Percentiles rank a stretch among this genome's conserved stretches.
Conservation (phyloP, 805 yeast genomes). For the Ogataea henricii region DNA sequence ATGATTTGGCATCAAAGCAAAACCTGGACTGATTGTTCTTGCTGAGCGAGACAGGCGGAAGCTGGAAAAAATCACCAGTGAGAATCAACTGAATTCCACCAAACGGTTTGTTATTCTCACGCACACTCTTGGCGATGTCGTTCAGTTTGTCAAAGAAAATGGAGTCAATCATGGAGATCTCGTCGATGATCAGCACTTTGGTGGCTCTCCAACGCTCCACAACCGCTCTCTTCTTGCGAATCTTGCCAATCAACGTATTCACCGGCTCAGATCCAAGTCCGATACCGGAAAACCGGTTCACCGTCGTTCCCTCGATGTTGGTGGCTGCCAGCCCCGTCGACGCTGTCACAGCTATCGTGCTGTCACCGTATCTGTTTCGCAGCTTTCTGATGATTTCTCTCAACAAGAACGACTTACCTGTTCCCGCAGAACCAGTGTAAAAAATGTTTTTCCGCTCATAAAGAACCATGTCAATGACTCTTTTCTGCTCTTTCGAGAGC, state of each 20-base stretch:
- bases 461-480: constrained; percentile 54
- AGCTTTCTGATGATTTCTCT: constrained; percentile 62
- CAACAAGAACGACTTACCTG: constrained; percentile 77
- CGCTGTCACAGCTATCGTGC: constrained; percentile 83
- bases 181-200: constrained; percentile 82
- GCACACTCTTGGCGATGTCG: constrained; percentile 58
- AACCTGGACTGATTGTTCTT: constrained; percentile 46
- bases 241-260: constrained; percentile 46
- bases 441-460: constrained; percentile 56
- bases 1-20: constrained; percentile 73
- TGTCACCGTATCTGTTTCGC: constrained; percentile 42
- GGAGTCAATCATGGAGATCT: constrained; percentile 92
- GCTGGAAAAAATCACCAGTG: constrained; percentile 95
- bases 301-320: constrained; percentile 87
- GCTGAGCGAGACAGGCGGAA: constrained; percentile 77
- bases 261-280: constrained; percentile 70
- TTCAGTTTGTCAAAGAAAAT: constrained; percentile 73
- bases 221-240: constrained; percentile 47
- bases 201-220: constrained; percentile 63
- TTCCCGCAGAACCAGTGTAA: constrained; percentile 86
- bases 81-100: constrained; percentile 91
- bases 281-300: constrained; percentile 83
- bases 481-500: constrained; percentile 42
- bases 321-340: constrained; percentile 96
- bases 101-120: constrained; percentile 61